Percentiles rank a stretch among this genome's conserved stretches.
Conservation (phyloP, 2,329 filamentous ascomycete species). For the Cercospora sp. region DNA sequence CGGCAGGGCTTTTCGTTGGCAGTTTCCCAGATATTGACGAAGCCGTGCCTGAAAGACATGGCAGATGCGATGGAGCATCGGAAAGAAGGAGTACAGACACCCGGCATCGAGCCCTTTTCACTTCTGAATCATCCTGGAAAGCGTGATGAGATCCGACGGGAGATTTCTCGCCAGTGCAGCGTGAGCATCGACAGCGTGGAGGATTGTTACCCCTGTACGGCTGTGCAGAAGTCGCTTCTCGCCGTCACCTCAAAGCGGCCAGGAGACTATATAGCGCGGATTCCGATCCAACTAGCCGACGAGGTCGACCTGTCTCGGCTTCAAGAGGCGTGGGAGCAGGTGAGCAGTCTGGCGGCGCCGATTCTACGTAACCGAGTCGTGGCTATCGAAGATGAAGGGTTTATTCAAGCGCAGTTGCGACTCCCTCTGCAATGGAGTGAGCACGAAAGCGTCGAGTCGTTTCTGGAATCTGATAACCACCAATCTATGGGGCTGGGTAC, state of each 20-base stretch:
- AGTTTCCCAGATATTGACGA: constrained; percentile 10
- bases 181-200: constrained; percentile 39
- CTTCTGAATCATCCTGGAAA: background rate
- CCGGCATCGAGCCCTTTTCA: constrained; percentile 1
- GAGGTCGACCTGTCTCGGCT: constrained; percentile 39
- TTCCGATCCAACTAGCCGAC: background rate
- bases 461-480: background rate
- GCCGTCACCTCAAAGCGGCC: constrained; percentile 54
- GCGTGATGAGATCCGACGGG: background rate
- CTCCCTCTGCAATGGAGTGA: constrained; percentile 10
- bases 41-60: constrained; percentile 13
- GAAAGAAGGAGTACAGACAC: background rate
- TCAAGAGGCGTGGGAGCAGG: constrained; percentile 36
- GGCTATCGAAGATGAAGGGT: constrained; percentile 7
- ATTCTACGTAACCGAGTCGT: constrained; percentile 11
- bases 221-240: constrained; percentile 44
- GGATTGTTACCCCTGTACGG: constrained; percentile 51
- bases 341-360: background rate
- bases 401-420: constrained; percentile 32
- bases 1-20: constrained; percentile 11
- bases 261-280: constrained; percentile 55
- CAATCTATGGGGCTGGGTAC: constrained; percentile 8
- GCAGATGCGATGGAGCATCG: constrained; percentile 3
- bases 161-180: constrained; percentile 15
- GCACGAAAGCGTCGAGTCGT: background rate